phyloP scores from a whole-genome alignment of 2,329 filamentous ascomycete genomes.

The Thielaviopsis punctulata region DNA sequence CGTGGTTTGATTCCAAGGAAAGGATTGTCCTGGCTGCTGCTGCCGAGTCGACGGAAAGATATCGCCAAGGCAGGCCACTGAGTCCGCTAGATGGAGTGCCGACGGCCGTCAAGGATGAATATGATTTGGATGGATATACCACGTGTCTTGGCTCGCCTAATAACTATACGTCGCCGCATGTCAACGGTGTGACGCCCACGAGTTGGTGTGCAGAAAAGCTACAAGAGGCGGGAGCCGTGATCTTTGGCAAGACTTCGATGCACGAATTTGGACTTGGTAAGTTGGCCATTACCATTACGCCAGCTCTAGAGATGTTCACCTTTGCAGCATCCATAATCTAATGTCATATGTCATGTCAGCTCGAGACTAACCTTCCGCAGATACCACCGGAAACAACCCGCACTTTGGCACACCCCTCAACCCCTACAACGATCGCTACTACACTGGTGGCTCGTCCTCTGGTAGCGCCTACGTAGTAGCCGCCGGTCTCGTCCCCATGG shows the following conservation, averaged over 20 bases:
- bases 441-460: slow-evolving; percentile 61
- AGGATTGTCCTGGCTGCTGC: slow-evolving; percentile 26
- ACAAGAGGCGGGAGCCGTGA: slow-evolving; percentile 51
- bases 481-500: slow-evolving; percentile 52
- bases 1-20: slow-evolving; percentile 27
- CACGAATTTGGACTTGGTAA: slow-evolving; percentile 56
- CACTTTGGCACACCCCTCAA: slow-evolving; percentile 58
- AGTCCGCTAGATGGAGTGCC: slow-evolving; percentile 56
- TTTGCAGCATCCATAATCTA: too few species aligned
- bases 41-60: slow-evolving; percentile 27
- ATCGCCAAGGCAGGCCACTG: slow-evolving; percentile 37
- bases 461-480: slow-evolving; percentile 56
- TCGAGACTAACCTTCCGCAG: slow-evolving; percentile 18
- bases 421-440: slow-evolving; percentile 55
- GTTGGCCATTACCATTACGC: too few species aligned
- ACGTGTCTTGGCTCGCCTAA: slow-evolving; percentile 45
- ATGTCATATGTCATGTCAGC: too few species aligned
- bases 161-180: slow-evolving; percentile 35
- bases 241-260: slow-evolving; percentile 60
- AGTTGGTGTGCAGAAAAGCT: slow-evolving; percentile 56
- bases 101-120: slow-evolving; percentile 59
- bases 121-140: slow-evolving; percentile 56
- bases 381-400: slow-evolving; percentile 62
- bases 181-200: slow-evolving; percentile 26
- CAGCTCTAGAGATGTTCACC: too few species aligned